Percentiles rank a stretch among this genome's conserved stretches.
phyloP scores from a whole-genome alignment of 495 filamentous ascomycete genomes.

The Neurospora sp. region DNA sequence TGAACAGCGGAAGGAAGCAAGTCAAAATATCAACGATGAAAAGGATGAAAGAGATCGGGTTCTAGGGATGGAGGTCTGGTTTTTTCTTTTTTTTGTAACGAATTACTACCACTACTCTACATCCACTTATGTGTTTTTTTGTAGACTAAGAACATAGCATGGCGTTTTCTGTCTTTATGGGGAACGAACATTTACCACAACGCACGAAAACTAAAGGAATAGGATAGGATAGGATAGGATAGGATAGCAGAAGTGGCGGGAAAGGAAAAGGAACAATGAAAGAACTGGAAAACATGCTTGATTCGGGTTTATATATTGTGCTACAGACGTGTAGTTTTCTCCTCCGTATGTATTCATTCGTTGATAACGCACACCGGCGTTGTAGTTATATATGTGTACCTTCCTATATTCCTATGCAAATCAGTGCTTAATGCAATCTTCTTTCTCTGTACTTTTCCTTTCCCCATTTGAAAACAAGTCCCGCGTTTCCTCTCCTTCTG shows the following conservation, averaged over 20 bases:
- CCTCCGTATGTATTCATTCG: not conserved
- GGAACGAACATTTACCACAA: not conserved
- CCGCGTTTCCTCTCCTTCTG: not conserved
- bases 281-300: not conserved
- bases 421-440: not conserved
- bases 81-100: not conserved
- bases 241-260: not conserved
- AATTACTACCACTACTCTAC: not conserved
- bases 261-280: not conserved
- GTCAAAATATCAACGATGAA: not conserved
- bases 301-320: not conserved
- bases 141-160: not conserved
- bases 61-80: not conserved
- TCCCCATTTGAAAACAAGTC: too few species aligned
- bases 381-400: not conserved
- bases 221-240: not conserved
- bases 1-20: not conserved
- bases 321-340: not conserved
- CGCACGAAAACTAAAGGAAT: not conserved
- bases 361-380: not conserved
- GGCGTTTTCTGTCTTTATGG: not conserved
- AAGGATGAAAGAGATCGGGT: not conserved
- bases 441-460: not conserved
- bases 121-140: not conserved
- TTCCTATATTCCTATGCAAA: not conserved